A percentile compares a stretch with the other conserved stretches of the same genome.
These are phyloP conservation scores for Aspergillus sergii DNA, from an alignment of 2,329 filamentous ascomycete genomes.

Conservation along the genomic window DNA sequence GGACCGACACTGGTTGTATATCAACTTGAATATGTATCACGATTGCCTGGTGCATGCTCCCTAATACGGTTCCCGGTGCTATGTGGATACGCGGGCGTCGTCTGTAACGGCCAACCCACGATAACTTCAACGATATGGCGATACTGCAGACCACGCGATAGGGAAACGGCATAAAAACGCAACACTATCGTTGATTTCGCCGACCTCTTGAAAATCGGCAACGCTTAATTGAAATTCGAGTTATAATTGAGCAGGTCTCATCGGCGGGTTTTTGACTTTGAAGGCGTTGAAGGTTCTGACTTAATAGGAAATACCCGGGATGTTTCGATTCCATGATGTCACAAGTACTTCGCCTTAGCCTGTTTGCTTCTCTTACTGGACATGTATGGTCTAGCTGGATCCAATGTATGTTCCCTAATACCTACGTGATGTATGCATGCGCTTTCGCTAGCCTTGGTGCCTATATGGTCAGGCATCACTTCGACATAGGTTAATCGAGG, in stretches of 20 bases:
- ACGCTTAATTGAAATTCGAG: background rate
- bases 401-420: background rate
- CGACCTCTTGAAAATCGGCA: too few relatives aligned
- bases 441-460: background rate
- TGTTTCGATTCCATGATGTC: constrained; percentile 3
- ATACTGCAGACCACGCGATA: background rate
- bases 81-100: background rate
- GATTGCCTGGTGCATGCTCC: background rate
- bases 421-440: background rate
- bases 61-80: too few relatives aligned
- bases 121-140: background rate
- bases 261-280: background rate
- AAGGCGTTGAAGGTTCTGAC: constrained; percentile 7
- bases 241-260: constrained; percentile 17
- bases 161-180: background rate
- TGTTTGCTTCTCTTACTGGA: background rate
- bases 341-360: background rate
- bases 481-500: background rate
- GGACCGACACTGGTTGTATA: background rate
- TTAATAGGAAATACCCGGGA: constrained; percentile 13
- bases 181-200: background rate
- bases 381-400: background rate
- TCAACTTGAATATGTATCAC: background rate
- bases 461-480: background rate
- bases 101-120: background rate